These are phyloP conservation scores for Venturia asperata DNA, from an alignment of 2,329 filamentous ascomycete species.

Conservation along the genomic window DNA sequence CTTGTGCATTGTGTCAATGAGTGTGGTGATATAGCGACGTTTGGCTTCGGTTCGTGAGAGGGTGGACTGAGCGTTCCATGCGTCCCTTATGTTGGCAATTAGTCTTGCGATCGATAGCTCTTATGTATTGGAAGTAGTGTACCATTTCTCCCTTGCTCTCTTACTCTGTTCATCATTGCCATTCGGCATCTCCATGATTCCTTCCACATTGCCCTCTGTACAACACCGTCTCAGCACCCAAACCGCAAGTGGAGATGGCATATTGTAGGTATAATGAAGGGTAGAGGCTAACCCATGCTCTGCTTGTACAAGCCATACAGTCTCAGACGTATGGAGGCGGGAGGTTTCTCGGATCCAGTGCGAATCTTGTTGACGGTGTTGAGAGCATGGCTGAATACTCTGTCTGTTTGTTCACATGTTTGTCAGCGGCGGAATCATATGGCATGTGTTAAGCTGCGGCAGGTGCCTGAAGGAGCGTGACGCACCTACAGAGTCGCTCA, in stretches of 20 bases:
- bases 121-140: slow-evolving; percentile 21
- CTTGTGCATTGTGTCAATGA: slow-evolving; percentile 94
- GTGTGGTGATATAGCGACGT: slow-evolving; percentile 81
- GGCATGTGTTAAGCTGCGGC: slow-evolving; percentile 17
- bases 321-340: slow-evolving; percentile 73
- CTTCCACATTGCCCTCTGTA: slow-evolving; percentile 83
- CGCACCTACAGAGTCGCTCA: slow-evolving; percentile 38
- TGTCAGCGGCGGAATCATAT: slow-evolving; percentile 14
- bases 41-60: slow-evolving; percentile 88
- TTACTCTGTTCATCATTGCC: slow-evolving; percentile 45
- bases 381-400: slow-evolving; percentile 97
- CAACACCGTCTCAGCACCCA: slow-evolving; percentile 15
- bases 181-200: slow-evolving; percentile 78
- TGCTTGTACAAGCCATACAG: slow-evolving; percentile 99
- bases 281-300: slow-evolving; percentile 61
- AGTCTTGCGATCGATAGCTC: neutral
- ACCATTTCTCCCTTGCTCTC: slow-evolving; percentile 61
- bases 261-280: slow-evolving; percentile 8
- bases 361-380: slow-evolving; percentile 98
- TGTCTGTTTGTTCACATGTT: slow-evolving; percentile 52
- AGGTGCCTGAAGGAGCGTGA: slow-evolving; percentile 18
- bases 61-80: slow-evolving; percentile 83
- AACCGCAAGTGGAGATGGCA: neutral
- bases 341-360: slow-evolving; percentile 82
- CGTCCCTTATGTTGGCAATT: slow-evolving; percentile 54